Conservation (phyloP, 495 filamentous ascomycete genomes). For the Aspergillus haitiensis region DNA sequence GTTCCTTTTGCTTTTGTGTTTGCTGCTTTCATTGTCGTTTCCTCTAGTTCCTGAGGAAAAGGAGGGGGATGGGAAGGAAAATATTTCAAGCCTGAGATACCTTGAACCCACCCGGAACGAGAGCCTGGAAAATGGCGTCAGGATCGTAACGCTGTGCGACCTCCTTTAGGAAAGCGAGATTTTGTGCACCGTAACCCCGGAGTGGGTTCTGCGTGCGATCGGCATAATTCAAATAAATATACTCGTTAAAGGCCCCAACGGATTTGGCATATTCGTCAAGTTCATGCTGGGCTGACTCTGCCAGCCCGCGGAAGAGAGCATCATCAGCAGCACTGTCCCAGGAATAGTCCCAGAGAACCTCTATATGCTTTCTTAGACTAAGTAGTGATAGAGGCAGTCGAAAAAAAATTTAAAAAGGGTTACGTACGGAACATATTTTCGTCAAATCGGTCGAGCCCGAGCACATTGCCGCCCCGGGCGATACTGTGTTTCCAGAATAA, state of each 20-base stretch:
- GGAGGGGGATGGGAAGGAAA: not conserved
- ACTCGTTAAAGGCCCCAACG: constrained; percentile 27
- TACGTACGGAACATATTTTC: constrained; percentile 26
- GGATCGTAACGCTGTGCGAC: constrained; percentile 53
- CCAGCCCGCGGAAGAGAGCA: constrained; percentile 21
- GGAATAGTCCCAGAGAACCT: constrained; percentile 26
- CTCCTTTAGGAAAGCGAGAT: constrained; percentile 34
- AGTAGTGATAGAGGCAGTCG: not conserved
- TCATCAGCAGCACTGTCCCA: constrained; percentile 26
- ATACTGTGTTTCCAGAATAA: constrained; percentile 21
- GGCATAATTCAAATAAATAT: constrained; percentile 42
- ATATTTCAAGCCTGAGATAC: constrained; percentile 14
- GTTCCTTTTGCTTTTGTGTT: too few species aligned
- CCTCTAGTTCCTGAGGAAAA: not conserved
- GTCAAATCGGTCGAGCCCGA: constrained; percentile 29
- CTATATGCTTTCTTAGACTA: constrained; percentile 10
- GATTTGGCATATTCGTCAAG: constrained; percentile 28
- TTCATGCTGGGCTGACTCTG: constrained; percentile 14
- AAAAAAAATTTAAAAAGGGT: not conserved
- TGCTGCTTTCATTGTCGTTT: too few species aligned
- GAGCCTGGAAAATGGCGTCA: constrained; percentile 48
- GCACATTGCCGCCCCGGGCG: constrained; percentile 27
- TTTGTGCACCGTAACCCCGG: constrained; percentile 48
- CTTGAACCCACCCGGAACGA: constrained; percentile 44
- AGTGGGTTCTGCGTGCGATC: constrained; percentile 44